A percentile compares a stretch with the other conserved stretches of the same genome.
Conservation (phyloP, 768 basidiomycete genomes). For the Pulveroboletus sp. region DNA sequence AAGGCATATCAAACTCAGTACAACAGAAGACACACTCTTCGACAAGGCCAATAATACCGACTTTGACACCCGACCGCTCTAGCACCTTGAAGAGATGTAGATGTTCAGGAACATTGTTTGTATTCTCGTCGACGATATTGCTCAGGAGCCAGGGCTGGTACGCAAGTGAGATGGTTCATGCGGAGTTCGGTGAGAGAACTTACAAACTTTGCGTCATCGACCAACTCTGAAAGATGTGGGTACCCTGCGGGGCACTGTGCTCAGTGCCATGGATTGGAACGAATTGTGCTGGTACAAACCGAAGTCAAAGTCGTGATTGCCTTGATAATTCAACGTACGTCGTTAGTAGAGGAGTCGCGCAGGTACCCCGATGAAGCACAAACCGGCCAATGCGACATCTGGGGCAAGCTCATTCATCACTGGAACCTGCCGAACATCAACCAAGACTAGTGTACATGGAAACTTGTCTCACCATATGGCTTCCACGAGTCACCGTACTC, state of each 20-base stretch:
- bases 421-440: slow-evolving; percentile 54
- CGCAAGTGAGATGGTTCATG: background rate
- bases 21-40: slow-evolving; percentile 54
- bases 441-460: background rate
- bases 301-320: slow-evolving; percentile 93
- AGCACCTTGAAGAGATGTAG: slow-evolving; percentile 61
- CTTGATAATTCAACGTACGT: slow-evolving; percentile 32
- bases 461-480: slow-evolving; percentile 67
- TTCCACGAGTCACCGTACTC: slow-evolving; percentile 82
- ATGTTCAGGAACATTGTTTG: slow-evolving; percentile 54
- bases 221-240: slow-evolving; percentile 59
- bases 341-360: slow-evolving; percentile 3
- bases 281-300: slow-evolving; percentile 36
- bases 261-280: background rate
- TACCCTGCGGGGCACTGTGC: slow-evolving; percentile 40
- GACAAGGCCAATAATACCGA: slow-evolving; percentile 84
- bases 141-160: slow-evolving; percentile 83
- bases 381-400: slow-evolving; percentile 77
- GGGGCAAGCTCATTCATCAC: slow-evolving; percentile 78
- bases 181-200: slow-evolving; percentile 20
- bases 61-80: slow-evolving; percentile 62
- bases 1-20: background rate
- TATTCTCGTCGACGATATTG: slow-evolving; percentile 73
- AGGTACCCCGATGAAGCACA: slow-evolving; percentile 21
- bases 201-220: slow-evolving; percentile 72